Evolutionary conservation across 805 yeast species (phyloP).

Genomic region (Yarrowia porcina): DNA sequence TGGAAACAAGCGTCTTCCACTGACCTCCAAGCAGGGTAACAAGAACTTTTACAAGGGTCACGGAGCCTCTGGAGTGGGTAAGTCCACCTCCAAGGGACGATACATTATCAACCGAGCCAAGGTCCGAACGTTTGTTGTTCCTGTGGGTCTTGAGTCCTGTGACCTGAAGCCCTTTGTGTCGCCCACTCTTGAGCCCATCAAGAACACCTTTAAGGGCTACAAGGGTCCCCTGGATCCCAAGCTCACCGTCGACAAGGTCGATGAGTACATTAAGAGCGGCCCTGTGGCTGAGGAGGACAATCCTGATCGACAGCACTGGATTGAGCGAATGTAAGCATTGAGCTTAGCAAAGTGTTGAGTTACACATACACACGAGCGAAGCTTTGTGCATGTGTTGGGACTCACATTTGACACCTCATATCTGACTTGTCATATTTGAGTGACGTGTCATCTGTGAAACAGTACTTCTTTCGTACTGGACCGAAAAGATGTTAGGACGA

Average conservation of each 20-base stretch:
- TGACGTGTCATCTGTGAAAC: too few relatives aligned
- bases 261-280: conserved; percentile 75
- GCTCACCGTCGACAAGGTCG: conserved; percentile 65
- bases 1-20: conserved; percentile 75
- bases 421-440: too few relatives aligned
- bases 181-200: conserved; percentile 65
- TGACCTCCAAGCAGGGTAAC: conserved; percentile 92
- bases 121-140: conserved; percentile 88
- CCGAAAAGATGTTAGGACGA: too few relatives aligned
- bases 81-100: conserved; percentile 65
- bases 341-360: too few relatives aligned
- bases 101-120: conserved; percentile 78
- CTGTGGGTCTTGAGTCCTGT: conserved; percentile 43
- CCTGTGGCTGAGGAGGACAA: conserved; percentile 37
- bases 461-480: too few relatives aligned
- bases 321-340: conserved; percentile 32
- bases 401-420: too few relatives aligned
- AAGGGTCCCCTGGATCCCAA: conserved; percentile 73
- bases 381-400: too few relatives aligned
- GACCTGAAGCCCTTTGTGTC: conserved; percentile 73
- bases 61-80: conserved; percentile 89
- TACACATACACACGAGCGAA: too few relatives aligned
- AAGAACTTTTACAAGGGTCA: conserved; percentile 95
- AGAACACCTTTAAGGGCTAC: conserved; percentile 68
- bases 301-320: conserved; percentile 30